Percentiles rank a stretch among this genome's conserved stretches.
These are phyloP conservation scores for Baudoinia panamericana DNA, from an alignment of 495 filamentous ascomycete species.

Conservation along the genomic window DNA sequence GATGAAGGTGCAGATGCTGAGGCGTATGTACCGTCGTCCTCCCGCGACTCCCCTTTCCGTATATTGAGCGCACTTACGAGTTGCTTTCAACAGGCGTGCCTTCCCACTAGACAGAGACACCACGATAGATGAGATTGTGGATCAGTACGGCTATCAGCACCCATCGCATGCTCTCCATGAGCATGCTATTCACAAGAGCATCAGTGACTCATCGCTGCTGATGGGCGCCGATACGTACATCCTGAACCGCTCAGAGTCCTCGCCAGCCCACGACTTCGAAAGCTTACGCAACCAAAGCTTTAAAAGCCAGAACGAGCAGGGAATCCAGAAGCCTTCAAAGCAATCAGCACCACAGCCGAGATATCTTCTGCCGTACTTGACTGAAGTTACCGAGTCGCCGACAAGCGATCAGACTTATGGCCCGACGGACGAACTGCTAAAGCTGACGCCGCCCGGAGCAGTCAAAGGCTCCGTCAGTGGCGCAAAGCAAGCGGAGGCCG, in stretches of 20 bases:
- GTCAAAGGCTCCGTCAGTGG: too few relatives aligned
- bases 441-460: constrained; percentile 5
- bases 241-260: too few relatives aligned
- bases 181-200: not conserved
- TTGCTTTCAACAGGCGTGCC: constrained; percentile 8
- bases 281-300: too few relatives aligned
- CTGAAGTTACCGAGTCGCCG: too few relatives aligned
- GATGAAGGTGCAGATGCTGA: constrained; percentile 5
- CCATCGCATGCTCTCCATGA: not conserved
- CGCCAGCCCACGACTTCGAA: too few relatives aligned
- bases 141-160: constrained; percentile 3
- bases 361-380: not conserved
- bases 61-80: constrained; percentile 20
- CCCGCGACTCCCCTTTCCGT: constrained; percentile 10
- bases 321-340: too few relatives aligned
- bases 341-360: not conserved
- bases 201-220: not conserved
- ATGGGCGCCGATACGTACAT: too few relatives aligned
- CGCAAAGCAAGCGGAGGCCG: too few relatives aligned
- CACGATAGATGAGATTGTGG: constrained; percentile 12
- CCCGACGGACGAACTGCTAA: constrained; percentile 10
- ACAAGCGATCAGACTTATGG: constrained; percentile 19
- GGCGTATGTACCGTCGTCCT: constrained; percentile 12
- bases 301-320: too few relatives aligned
- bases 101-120: constrained; percentile 2